These are phyloP conservation scores for Tetrapisispora fleetii DNA, from an alignment of 805 yeast genomes.

Conservation along the genomic window DNA sequence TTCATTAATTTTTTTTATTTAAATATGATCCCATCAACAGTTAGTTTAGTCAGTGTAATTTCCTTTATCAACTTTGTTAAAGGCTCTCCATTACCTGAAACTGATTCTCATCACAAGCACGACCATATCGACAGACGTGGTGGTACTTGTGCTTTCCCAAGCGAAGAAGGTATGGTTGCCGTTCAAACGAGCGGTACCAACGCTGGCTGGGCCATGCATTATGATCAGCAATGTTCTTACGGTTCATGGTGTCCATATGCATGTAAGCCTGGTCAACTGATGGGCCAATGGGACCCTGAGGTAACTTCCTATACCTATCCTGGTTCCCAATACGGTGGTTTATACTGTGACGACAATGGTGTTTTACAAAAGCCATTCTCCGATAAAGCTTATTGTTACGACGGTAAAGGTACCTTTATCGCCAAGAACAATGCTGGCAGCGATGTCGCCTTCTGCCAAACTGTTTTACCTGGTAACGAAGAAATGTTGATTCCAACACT, in stretches of 20 bases:
- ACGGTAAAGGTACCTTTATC: conserved; percentile 67
- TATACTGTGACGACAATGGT: conserved; percentile 67
- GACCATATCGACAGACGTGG: conserved; percentile 8
- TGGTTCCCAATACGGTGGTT: conserved; percentile 72
- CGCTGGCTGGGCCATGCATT: conserved; percentile 83
- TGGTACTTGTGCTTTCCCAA: conserved; percentile 59
- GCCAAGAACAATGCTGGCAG: conserved; percentile 48
- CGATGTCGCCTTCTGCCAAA: conserved; percentile 80
- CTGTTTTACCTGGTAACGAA: conserved; percentile 89
- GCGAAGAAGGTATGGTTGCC: conserved; percentile 55
- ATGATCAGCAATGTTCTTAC: conserved; percentile 59
- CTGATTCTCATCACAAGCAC: background rate
- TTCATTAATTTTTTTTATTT: background rate
- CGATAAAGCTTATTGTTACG: conserved; percentile 53
- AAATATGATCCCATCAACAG: conserved; percentile 1
- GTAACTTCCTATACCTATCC: conserved; percentile 72
- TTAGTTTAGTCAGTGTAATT: background rate
- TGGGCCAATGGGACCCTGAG: conserved; percentile 80
- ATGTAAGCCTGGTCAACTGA: conserved; percentile 77
- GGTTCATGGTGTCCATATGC: conserved; percentile 90
- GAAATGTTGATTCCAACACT: conserved; percentile 86
- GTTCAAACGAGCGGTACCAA: conserved; percentile 49
- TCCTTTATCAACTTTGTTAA: background rate
- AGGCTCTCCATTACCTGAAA: conserved; percentile 1
- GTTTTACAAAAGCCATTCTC: conserved; percentile 51